phyloP scores from a whole-genome alignment of 805 yeast species.

The Candida ascalaphidarum region DNA sequence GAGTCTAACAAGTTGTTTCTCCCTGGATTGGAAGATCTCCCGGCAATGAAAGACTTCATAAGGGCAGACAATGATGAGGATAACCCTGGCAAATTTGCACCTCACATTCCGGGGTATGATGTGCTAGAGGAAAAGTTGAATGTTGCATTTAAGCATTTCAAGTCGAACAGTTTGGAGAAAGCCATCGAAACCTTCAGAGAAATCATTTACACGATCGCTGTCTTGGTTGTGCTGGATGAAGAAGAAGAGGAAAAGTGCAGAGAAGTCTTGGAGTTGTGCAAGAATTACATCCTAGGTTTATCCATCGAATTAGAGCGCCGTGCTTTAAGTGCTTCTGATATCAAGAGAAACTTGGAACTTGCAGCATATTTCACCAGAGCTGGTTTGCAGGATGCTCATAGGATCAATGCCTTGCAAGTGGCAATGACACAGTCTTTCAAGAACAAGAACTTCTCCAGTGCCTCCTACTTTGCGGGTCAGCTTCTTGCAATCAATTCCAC shows the following conservation, averaged over 20 bases:
- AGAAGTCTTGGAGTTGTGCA: conserved; percentile 64
- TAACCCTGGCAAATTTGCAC: conserved; percentile 38
- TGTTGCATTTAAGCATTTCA: conserved; percentile 76
- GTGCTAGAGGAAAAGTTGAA: conserved; percentile 51
- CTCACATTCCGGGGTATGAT: conserved; percentile 70
- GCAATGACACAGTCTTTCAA: conserved; percentile 93
- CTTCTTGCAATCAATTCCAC: conserved; percentile 59
- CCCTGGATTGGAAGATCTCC: conserved; percentile 66
- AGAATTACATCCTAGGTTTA: conserved; percentile 87
- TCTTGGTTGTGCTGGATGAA: conserved; percentile 60
- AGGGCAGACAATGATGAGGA: conserved; percentile 57
- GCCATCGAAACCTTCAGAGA: conserved; percentile 77
- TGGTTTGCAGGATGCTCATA: conserved; percentile 73
- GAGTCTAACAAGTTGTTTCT: conserved; percentile 69
- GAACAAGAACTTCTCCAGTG: conserved; percentile 78
- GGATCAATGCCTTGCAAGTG: conserved; percentile 81
- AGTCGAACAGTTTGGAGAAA: conserved; percentile 71
- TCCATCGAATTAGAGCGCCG: conserved; percentile 90
- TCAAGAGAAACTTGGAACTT: conserved; percentile 83
- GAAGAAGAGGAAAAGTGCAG: conserved; percentile 72
- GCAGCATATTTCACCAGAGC: conserved; percentile 94
- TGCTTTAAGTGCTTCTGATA: conserved; percentile 56
- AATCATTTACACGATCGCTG: conserved; percentile 66
- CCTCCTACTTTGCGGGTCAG: conserved; percentile 84
- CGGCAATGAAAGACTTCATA: conserved; percentile 60